Conservation (phyloP, 148 eudicot species). For the Vaccinium corymbosum region DNA sequence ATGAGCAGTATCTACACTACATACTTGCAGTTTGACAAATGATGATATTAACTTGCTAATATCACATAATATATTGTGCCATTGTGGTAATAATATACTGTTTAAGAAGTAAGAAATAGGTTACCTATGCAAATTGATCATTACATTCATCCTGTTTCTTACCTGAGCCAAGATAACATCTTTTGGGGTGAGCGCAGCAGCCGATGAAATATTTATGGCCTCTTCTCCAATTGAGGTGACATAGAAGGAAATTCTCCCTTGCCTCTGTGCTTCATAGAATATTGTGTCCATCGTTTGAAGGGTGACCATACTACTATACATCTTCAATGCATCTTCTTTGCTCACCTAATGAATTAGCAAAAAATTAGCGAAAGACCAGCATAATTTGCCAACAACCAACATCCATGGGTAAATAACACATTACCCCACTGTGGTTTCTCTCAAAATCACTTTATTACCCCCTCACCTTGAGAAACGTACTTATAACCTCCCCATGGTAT, state of each 20-base stretch:
- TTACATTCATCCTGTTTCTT: not conserved
- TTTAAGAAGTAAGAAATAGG: not conserved
- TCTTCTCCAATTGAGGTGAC: conserved; percentile 74
- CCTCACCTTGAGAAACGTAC: not conserved
- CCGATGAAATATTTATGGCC: conserved; percentile 81
- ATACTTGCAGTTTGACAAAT: not conserved
- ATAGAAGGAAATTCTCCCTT: conserved; percentile 91
- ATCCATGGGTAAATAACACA: not conserved
- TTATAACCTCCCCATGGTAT: not conserved
- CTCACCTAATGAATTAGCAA: conserved; percentile 35
- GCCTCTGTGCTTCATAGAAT: conserved; percentile 86
- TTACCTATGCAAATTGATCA: not conserved
- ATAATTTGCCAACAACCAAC: not conserved
- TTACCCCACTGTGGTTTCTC: too few relatives aligned
- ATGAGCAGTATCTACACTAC: not conserved
- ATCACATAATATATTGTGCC: not conserved
- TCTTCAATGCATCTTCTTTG: conserved; percentile 60
- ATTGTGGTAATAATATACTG: not conserved
- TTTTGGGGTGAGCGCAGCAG: conserved; percentile 68
- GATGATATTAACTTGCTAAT: not conserved
- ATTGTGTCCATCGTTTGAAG: conserved; percentile 83
- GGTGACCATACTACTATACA: conserved; percentile 74
- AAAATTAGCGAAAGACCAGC: not conserved
- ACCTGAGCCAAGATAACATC: conserved; percentile 86
- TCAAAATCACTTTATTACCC: not conserved